These are phyloP conservation scores for Vicia villosa DNA, from an alignment of 306 rosid species.

Conservation along the genomic window DNA sequence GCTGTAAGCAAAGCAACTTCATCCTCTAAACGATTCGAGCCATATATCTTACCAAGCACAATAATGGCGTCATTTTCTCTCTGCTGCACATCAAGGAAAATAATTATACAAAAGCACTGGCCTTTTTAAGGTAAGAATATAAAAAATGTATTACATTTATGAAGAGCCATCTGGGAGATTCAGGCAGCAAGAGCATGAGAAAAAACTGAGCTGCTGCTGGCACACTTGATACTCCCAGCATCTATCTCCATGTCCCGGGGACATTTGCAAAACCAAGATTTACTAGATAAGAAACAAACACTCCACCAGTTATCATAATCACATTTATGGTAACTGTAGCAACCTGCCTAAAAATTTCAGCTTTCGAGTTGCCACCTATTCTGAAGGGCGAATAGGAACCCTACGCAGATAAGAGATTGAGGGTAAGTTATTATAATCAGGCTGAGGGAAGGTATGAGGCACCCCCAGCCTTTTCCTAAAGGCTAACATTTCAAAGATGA, in stretches of 20 bases:
- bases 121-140: neutral
- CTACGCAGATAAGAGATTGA: too few species aligned
- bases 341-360: too few species aligned
- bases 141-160: conserved; percentile 47
- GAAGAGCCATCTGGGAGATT: conserved; percentile 96
- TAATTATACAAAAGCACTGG: neutral
- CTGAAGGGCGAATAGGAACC: too few species aligned
- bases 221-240: conserved; percentile 67
- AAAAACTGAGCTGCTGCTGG: conserved; percentile 78
- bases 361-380: too few species aligned
- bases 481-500: too few species aligned
- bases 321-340: conserved; percentile 84
- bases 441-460: too few species aligned
- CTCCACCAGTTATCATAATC: conserved; percentile 90
- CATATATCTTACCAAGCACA: conserved; percentile 80
- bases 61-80: conserved; percentile 59
- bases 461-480: too few species aligned
- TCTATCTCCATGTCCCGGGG: conserved; percentile 63
- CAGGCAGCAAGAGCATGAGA: conserved; percentile 83
- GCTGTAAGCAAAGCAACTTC: conserved; percentile 61
- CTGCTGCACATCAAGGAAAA: conserved; percentile 46
- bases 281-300: conserved; percentile 82
- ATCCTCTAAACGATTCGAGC: conserved; percentile 68
- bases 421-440: too few species aligned
- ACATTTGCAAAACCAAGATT: conserved; percentile 72